Evolutionary conservation across 345 rosid genomes (phyloP).

Genomic region (Microcos paniculata): DNA sequence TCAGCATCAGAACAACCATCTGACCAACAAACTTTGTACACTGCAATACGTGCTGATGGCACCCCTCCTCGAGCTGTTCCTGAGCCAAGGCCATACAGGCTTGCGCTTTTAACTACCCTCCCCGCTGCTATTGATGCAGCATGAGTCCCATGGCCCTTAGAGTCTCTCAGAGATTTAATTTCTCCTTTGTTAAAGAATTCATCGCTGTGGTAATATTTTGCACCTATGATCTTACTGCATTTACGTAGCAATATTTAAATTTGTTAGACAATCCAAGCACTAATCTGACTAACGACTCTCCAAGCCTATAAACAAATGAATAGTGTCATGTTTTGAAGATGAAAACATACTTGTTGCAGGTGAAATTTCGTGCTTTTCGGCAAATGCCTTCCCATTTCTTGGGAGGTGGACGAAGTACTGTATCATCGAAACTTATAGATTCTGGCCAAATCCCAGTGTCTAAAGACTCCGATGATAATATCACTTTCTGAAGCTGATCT

Average conservation of each 20-base stretch:
- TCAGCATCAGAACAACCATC: too few relatives aligned
- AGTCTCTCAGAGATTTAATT: slow-evolving; percentile 22
- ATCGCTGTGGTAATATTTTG: slow-evolving; percentile 7
- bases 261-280: not conserved
- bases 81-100: slow-evolving; percentile 14
- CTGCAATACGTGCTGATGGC: too few relatives aligned
- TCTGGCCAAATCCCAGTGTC: not conserved
- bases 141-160: slow-evolving; percentile 47
- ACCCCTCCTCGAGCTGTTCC: too few relatives aligned
- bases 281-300: not conserved
- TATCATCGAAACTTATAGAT: not conserved
- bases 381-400: not conserved
- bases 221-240: slow-evolving; percentile 34
- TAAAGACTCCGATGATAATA: not conserved
- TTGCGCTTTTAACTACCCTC: slow-evolving; percentile 9
- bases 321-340: not conserved
- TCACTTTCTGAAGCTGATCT: not conserved
- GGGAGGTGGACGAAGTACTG: not conserved
- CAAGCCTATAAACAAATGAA: not conserved
- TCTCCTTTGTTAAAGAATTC: not conserved
- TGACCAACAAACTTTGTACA: too few relatives aligned
- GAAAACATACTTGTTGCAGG: not conserved
- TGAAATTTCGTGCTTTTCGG: not conserved
- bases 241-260: not conserved
- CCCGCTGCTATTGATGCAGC: slow-evolving; percentile 44